Percentiles rank a stretch among this genome's conserved stretches.
Conservation (phyloP, 495 filamentous ascomycete genomes). For the Saxophila tyrrhenica region DNA sequence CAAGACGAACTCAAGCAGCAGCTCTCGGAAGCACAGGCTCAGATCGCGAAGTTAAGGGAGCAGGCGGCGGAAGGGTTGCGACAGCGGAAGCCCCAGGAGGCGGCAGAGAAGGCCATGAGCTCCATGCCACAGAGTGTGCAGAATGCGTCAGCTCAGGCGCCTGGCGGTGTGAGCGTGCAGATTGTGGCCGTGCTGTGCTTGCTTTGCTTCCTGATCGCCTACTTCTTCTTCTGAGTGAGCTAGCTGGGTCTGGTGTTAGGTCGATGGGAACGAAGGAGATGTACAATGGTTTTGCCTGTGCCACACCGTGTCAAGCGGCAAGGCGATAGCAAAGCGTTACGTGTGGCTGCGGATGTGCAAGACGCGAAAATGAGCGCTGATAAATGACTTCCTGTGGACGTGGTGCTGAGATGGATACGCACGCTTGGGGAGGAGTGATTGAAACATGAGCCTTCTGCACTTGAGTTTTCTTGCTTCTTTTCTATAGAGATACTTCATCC, state of each 20-base stretch:
- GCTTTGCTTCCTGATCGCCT: slow-evolving; percentile 82
- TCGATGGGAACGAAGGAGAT: not conserved
- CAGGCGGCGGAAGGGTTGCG: slow-evolving; percentile 57
- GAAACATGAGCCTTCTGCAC: not conserved
- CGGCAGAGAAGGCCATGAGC: slow-evolving; percentile 34
- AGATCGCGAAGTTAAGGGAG: slow-evolving; percentile 58
- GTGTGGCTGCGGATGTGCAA: no score
- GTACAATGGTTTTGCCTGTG: no score
- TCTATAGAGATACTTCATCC: not conserved
- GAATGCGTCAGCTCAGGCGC: slow-evolving; percentile 9
- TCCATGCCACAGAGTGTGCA: slow-evolving; percentile 19
- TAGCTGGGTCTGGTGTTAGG: not conserved
- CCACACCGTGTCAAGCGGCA: no score
- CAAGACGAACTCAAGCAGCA: slow-evolving; percentile 57
- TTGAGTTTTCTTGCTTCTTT: not conserved
- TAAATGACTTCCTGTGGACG: no score
- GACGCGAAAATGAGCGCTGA: no score
- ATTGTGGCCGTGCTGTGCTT: slow-evolving; percentile 74
- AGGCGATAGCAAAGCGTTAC: no score
- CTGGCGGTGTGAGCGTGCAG: slow-evolving; percentile 73
- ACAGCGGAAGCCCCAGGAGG: slow-evolving; percentile 44
- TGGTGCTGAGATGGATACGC: not conserved
- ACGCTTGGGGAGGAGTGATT: not conserved
- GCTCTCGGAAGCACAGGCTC: slow-evolving; percentile 63
- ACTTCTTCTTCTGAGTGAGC: slow-evolving; percentile 70